Conservation (phyloP, 179 eudicot genomes). For the Pouteria campechiana region DNA sequence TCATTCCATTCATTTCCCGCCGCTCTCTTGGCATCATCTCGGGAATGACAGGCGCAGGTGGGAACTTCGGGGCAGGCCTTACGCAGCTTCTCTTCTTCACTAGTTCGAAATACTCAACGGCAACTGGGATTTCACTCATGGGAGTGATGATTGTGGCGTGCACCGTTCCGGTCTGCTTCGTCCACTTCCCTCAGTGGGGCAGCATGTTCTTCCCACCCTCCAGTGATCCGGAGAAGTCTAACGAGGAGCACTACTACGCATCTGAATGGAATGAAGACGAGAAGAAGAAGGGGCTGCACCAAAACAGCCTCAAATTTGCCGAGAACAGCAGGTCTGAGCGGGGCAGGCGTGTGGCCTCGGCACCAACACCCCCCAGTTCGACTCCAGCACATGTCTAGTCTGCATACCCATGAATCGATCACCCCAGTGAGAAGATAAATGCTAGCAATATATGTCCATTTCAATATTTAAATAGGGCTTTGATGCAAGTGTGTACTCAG, state of each 20-base stretch:
- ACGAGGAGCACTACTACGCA: conserved; percentile 28
- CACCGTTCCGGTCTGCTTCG: conserved; percentile 24
- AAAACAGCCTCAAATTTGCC: conserved; percentile 29
- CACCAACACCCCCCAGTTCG: conserved; percentile 16
- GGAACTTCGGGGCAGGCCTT: conserved; percentile 33
- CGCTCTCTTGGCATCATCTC: conserved; percentile 35
- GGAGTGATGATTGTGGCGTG: conserved; percentile 27
- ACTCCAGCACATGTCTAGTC: conserved; percentile 21
- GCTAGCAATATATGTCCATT: no score
- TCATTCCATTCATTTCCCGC: conserved; percentile 33
- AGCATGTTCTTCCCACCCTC: conserved; percentile 36
- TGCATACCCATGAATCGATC: no score
- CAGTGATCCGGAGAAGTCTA: conserved; percentile 12
- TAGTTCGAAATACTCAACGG: conserved; percentile 14
- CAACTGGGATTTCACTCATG: conserved; percentile 20
- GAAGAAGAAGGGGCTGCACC: conserved; percentile 30
- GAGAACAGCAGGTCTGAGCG: conserved; percentile 39
- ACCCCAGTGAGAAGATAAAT: no score
- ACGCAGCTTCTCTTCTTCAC: conserved; percentile 38
- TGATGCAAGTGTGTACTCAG: no score
- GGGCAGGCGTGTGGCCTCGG: conserved; percentile 19
- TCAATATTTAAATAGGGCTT: no score
- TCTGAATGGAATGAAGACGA: conserved; percentile 28
- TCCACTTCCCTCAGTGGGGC: conserved; percentile 51
- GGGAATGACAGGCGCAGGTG: conserved; percentile 42